Base-by-base conservation (phyloP, 768 basidiomycete species). In the Boletus insuetus region DNA sequence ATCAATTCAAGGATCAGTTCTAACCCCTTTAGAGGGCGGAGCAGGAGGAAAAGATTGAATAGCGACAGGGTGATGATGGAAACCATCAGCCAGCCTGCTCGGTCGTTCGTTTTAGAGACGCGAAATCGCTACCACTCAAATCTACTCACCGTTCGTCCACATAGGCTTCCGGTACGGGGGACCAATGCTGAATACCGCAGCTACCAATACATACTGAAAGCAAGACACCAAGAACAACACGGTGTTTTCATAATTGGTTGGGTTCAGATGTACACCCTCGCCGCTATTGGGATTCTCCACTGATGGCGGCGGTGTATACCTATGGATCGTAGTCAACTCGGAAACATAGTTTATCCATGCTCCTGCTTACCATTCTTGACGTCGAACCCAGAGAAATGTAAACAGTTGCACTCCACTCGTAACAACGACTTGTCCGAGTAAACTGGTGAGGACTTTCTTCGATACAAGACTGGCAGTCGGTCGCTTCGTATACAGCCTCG, bases 131-230 rank as follows among this genome's bases (percentile, higher is more conserved):
- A 38, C 35, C 2, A 51, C 38, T 38, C 35, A 14, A 22, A 7
- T 19, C 50, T 42, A 67, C 84, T 53, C 67, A 95, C 95, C 84
- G 66, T 99, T 99, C 16, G 94, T 91, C 84, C 89, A 94, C 81
- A 98, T 91, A 24, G 94, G 82, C 71, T 91, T 89, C 47, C 97
- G 84, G 71, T 96, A 99, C 5, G 97, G 97, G 4, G 95, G 95
- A 0, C 97, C 97, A 61, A 98, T 97, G 69, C 92, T 96, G 75
- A 98, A 99, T 1, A 98, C 94, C 0, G 88, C 96, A 13, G 96
- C 97, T 9, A 97, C 91, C 46, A 98, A 77, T 65, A 98, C 92
- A 71, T 99, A 99, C 74, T 99, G 97, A 84, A 98, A 98, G 58
- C 94, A 97, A 11, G 97, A 98, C 42, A 98, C 77, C 60, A 98